These are phyloP conservation scores for Fusarium penzigii DNA, from an alignment of 2,329 filamentous ascomycete genomes.

Conservation along the genomic window DNA sequence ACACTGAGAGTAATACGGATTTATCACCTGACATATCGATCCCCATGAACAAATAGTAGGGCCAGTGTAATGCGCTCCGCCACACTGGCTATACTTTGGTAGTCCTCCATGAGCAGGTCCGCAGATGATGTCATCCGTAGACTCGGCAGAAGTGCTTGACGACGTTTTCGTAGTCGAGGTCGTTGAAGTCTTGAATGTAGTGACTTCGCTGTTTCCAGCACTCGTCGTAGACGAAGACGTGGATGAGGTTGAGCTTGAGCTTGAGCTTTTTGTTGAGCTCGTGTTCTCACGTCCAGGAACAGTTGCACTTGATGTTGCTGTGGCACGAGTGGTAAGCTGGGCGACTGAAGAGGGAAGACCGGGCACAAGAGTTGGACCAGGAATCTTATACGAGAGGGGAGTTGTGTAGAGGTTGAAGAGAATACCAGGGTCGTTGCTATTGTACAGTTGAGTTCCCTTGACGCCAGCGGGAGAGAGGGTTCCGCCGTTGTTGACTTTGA, in stretches of 20 bases:
- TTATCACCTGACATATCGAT: conserved; percentile 10
- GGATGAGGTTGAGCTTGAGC: neutral
- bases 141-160: neutral
- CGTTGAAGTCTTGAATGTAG: conserved; percentile 14
- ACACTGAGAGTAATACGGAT: conserved; percentile 22
- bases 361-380: conserved; percentile 27
- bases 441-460: conserved; percentile 33
- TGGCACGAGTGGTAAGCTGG: conserved; percentile 5
- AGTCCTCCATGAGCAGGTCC: conserved; percentile 18
- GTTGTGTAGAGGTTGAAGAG: conserved; percentile 35
- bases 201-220: neutral
- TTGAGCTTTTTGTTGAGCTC: neutral
- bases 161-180: conserved; percentile 2
- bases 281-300: conserved; percentile 9
- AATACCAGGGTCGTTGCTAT: conserved; percentile 33
- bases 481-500: conserved; percentile 45
- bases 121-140: conserved; percentile 18
- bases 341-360: conserved; percentile 21
- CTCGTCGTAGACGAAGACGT: neutral
- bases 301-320: conserved; percentile 23
- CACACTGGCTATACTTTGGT: conserved; percentile 25
- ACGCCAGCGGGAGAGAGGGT: conserved; percentile 34
- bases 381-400: conserved; percentile 27
- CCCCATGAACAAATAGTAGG: conserved; percentile 19
- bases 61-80: conserved; percentile 7